Percentiles rank a stretch among this genome's conserved stretches.
Evolutionary conservation across 805 yeast species (phyloP).

Genomic region (Pichia membranifaciens): DNA sequence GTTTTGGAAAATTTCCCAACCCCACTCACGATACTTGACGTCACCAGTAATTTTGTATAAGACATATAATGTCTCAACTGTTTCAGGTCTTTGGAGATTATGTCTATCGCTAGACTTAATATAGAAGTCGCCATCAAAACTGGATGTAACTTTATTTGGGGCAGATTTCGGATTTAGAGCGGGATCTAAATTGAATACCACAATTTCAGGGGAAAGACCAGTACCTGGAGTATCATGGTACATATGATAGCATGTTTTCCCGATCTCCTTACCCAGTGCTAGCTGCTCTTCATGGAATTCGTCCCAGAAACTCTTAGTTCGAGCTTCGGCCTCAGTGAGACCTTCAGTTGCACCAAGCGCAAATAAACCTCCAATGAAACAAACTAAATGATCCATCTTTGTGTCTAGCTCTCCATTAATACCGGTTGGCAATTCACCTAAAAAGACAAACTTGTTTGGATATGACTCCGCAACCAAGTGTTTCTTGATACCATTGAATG

Average conservation of each 20-base stretch:
- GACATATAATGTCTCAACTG: constrained; percentile 81
- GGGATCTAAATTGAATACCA: constrained; percentile 52
- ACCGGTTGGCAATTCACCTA: constrained; percentile 76
- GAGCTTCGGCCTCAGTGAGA: constrained; percentile 47
- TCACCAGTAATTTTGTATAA: constrained; percentile 77
- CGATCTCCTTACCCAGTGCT: constrained; percentile 64
- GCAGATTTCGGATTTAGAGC: not conserved
- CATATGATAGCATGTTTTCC: constrained; percentile 79
- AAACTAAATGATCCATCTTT: constrained; percentile 90
- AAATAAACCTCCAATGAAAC: constrained; percentile 84
- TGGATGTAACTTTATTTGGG: not conserved
- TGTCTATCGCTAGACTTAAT: constrained; percentile 73
- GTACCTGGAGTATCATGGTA: constrained; percentile 63
- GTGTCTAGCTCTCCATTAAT: constrained; percentile 51
- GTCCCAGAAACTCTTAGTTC: constrained; percentile 52
- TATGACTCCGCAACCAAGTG: constrained; percentile 54
- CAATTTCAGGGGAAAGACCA: constrained; percentile 87
- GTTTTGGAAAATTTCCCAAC: constrained; percentile 74
- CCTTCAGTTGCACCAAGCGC: constrained; percentile 91
- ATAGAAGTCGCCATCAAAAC: constrained; percentile 32
- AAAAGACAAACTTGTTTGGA: constrained; percentile 58
- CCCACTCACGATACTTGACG: constrained; percentile 80
- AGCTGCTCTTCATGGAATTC: constrained; percentile 55
- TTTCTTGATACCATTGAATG: constrained; percentile 70
- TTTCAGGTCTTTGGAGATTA: constrained; percentile 88